Percentiles rank a stretch among this genome's conserved stretches.
These are phyloP conservation scores for Dictyostelium intermedium DNA, from an alignment of 78 protist species.

Conservation along the genomic window DNA sequence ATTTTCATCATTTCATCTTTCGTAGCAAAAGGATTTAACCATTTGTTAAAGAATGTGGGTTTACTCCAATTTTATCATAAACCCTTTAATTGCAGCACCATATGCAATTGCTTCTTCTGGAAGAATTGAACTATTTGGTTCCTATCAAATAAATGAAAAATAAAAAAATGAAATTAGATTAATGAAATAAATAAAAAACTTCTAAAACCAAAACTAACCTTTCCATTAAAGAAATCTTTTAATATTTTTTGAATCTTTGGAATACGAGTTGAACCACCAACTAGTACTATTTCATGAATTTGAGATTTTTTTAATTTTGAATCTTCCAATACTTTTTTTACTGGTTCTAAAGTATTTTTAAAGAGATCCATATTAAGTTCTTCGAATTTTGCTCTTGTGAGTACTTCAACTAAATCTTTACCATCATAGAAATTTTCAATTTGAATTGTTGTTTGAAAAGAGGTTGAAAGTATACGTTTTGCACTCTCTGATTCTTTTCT, in stretches of 20 bases:
- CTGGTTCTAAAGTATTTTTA: conserved; percentile 91
- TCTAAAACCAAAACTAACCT: conserved; percentile 63
- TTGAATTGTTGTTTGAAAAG: conserved; percentile 45
- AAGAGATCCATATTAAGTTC: conserved; percentile 97
- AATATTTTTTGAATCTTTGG: conserved; percentile 96
- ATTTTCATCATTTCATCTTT: conserved; percentile 92
- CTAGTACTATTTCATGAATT: conserved; percentile 97
- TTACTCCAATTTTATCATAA: no score
- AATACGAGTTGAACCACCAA: conserved; percentile 99
- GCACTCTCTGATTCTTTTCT: conserved; percentile 89
- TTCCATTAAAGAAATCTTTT: conserved; percentile 96
- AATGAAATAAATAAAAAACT: no score
- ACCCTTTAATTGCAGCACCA: conserved; percentile 99
- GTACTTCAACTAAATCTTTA: conserved; percentile 90
- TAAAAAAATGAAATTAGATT: no score
- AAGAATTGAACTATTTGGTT: conserved; percentile 90
- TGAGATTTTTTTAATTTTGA: conserved; percentile 89
- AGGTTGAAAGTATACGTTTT: conserved; percentile 63
- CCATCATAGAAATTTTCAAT: conserved; percentile 80
- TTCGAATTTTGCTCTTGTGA: conserved; percentile 99
- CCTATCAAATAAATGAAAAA: background rate
- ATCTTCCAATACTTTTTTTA: conserved; percentile 93
- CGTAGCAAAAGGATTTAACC: conserved; percentile 88
- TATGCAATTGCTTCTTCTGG: conserved; percentile 99
- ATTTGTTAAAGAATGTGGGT: no score